Evolutionary conservation across 352 stramenopile genomes (phyloP).

Genomic region (Globisporangium carolinianum): DNA sequence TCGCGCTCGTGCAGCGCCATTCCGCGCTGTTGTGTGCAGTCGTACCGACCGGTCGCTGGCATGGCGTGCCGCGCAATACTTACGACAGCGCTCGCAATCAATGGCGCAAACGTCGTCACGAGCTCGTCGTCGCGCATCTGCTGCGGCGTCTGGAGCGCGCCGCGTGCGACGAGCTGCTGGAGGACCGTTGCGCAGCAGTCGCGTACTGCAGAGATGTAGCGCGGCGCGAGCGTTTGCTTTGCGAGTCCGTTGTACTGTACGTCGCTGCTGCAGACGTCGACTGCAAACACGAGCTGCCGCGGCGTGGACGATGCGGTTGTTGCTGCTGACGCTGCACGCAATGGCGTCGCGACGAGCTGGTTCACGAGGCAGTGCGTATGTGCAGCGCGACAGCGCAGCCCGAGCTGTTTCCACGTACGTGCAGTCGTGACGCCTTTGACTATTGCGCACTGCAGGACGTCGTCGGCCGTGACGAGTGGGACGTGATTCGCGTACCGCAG

Average conservation of each 20-base stretch:
- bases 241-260: conserved; percentile 29
- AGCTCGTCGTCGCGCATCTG: conserved; percentile 51
- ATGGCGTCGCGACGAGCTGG: conserved; percentile 32
- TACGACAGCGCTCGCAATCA: conserved; percentile 46
- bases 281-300: conserved; percentile 32
- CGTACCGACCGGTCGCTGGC: neutral
- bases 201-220: conserved; percentile 31
- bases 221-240: conserved; percentile 47
- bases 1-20: conserved; percentile 2
- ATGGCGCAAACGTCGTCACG: conserved; percentile 34
- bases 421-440: conserved; percentile 28
- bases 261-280: conserved; percentile 37
- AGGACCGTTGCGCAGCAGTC: conserved; percentile 34
- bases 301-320: neutral
- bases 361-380: conserved; percentile 31
- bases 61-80: conserved; percentile 20
- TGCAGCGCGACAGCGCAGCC: conserved; percentile 29
- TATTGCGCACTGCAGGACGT: conserved; percentile 52
- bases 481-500: conserved; percentile 73
- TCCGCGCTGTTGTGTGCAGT: neutral
- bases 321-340: conserved; percentile 12
- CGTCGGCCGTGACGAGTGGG: conserved; percentile 49
- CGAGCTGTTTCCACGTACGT: conserved; percentile 52
- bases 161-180: conserved; percentile 36
- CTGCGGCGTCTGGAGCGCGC: conserved; percentile 36